Conservation (phyloP, 495 filamentous ascomycete genomes). For the Bryoglossum gracile region DNA sequence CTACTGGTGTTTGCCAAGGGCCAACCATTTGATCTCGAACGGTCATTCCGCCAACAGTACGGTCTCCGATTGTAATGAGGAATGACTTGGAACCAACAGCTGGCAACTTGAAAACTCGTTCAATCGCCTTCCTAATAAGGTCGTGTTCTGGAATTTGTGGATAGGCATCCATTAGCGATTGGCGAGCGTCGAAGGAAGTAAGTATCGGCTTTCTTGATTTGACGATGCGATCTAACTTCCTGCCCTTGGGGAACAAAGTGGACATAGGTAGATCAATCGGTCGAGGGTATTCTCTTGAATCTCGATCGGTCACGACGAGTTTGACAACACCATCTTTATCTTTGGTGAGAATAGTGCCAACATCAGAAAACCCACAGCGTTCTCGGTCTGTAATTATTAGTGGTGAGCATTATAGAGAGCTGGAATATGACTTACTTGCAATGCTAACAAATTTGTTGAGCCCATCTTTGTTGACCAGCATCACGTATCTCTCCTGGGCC, state of each 20-base stretch:
- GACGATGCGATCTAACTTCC: constrained; percentile 75
- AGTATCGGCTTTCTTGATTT: constrained; percentile 62
- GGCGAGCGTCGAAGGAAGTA: constrained; percentile 60
- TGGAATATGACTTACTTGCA: constrained; percentile 37
- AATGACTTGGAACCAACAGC: constrained; percentile 93
- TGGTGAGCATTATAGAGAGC: background rate
- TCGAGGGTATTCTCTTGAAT: constrained; percentile 65
- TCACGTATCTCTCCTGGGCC: constrained; percentile 90
- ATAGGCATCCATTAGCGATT: constrained; percentile 34
- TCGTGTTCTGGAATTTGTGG: constrained; percentile 48
- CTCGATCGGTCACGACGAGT: constrained; percentile 74
- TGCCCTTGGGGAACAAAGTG: constrained; percentile 83
- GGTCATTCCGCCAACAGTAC: constrained; percentile 83
- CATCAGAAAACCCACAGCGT: constrained; percentile 89
- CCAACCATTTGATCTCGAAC: constrained; percentile 94
- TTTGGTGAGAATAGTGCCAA: constrained; percentile 66
- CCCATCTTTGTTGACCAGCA: constrained; percentile 69
- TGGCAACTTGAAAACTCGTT: constrained; percentile 75
- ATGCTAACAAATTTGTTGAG: constrained; percentile 82
- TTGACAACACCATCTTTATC: constrained; percentile 55
- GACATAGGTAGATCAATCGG: constrained; percentile 91
- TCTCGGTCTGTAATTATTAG: constrained; percentile 49
- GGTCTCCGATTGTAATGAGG: constrained; percentile 92
- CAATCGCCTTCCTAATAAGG: constrained; percentile 64
- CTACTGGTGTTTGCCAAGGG: constrained; percentile 91